A percentile compares a stretch with the other conserved stretches of the same genome.
These are phyloP conservation scores for Spathaspora sp. DNA, from an alignment of 805 yeast genomes.

Conservation along the genomic window DNA sequence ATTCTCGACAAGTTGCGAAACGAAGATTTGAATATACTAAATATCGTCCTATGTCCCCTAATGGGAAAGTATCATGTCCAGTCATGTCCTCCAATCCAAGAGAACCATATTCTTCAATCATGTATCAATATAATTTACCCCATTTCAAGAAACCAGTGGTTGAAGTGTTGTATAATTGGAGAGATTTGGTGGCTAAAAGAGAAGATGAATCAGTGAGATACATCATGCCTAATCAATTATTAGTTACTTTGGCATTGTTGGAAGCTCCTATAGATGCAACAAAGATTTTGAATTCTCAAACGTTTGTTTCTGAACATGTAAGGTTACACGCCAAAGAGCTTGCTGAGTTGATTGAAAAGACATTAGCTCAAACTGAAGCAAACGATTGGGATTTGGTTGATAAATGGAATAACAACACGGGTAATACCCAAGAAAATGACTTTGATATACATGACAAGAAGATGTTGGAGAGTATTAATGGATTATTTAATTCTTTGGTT, in stretches of 20 bases:
- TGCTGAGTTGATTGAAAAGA: conserved; percentile 51
- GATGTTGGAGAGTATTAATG: conserved; percentile 2
- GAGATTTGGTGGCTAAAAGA: conserved; percentile 71
- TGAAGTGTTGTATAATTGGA: conserved; percentile 69
- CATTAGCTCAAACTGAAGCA: conserved; percentile 29
- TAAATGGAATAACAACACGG: conserved; percentile 13
- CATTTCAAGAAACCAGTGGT: conserved; percentile 50
- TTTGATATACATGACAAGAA: conserved; percentile 8
- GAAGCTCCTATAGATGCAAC: conserved; percentile 53
- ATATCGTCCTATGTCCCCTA: conserved; percentile 44
- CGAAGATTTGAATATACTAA: conserved; percentile 79
- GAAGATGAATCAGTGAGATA: conserved; percentile 83
- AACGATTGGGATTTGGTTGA: conserved; percentile 37
- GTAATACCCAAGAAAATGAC: conserved; percentile 12
- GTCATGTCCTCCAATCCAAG: conserved; percentile 41
- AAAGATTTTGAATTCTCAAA: conserved; percentile 49
- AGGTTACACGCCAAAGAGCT: conserved; percentile 55
- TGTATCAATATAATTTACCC: conserved; percentile 64
- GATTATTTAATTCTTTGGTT: conserved; percentile 4
- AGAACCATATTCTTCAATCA: conserved; percentile 66
- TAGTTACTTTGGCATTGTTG: conserved; percentile 57
- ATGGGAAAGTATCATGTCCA: conserved; percentile 43
- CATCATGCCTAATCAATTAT: conserved; percentile 76
- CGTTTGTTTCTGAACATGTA: conserved; percentile 49
- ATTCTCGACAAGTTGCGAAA: conserved; percentile 75